phyloP scores from a whole-genome alignment of 306 rosid species.

The Malus sieversii region DNA sequence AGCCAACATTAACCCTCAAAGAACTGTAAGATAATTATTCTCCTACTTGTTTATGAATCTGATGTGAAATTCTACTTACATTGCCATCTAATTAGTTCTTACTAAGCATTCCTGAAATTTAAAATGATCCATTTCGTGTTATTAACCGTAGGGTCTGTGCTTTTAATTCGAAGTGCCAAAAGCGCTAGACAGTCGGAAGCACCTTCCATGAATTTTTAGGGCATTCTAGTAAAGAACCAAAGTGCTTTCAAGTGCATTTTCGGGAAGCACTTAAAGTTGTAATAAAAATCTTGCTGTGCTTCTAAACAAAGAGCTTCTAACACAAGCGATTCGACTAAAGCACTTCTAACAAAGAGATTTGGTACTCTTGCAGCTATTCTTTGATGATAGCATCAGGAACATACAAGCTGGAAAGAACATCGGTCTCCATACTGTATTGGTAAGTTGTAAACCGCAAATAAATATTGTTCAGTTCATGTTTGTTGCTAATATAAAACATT shows the following conservation, averaged over 20 bases:
- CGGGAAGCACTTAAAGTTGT: neutral
- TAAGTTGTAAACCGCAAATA: neutral
- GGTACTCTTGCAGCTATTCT: neutral
- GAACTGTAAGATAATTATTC: slow-evolving; percentile 1
- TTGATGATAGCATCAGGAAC: slow-evolving; percentile 14
- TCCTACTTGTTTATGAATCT: neutral
- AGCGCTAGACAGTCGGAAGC: neutral
- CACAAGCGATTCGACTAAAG: neutral
- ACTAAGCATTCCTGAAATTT: neutral
- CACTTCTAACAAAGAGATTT: neutral
- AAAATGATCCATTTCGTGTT: neutral
- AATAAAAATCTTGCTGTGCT: neutral
- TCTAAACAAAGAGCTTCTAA: neutral
- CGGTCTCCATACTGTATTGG: slow-evolving; percentile 19
- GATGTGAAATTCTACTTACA: neutral
- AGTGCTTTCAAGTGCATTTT: neutral
- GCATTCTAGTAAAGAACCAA: neutral
- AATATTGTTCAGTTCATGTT: neutral
- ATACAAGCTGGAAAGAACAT: slow-evolving; percentile 1
- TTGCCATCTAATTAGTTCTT: neutral
- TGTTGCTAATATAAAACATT: neutral
- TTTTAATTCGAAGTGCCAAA: no score
- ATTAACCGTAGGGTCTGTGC: neutral
- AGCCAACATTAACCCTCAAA: slow-evolving; percentile 15
- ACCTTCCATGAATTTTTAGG: no score